Evolutionary conservation across 441 rosid genomes (phyloP), one percentile per base, ranked within the genome.

Genomic region (Breynia disticha): DNA sequence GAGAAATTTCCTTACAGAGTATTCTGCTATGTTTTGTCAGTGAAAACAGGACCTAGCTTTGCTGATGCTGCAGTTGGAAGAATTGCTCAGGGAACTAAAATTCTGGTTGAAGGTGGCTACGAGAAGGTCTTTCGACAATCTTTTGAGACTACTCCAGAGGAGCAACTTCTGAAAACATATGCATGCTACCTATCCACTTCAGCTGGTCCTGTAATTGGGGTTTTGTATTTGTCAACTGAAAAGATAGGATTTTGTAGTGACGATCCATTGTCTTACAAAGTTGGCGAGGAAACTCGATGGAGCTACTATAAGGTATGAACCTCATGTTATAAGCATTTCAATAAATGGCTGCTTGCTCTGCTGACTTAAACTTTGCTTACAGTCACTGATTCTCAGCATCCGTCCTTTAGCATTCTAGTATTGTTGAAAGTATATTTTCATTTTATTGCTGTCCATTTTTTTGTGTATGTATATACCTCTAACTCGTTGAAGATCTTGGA

Each of bases 41-140:
- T 91, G 80, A 91, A 79, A 78, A 91, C 95, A 18, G 77, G 87
- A 37, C 98, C 98, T 14, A 91, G 96, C 66, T 74, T 91, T 63
- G 79, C 98, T 62, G 98, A 91, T 62, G 95, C 98, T 66, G 96
- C 98, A 11, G 72, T 87, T 78, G 95, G 96, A 65, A 87, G 96
- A 73, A 80, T 91, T 50, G 95, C 96, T 16, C 98, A 91, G 60
- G 88, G 90, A 63, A 87, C 96, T 42, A 91, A 91, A 66, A 87
- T 91, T 52, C 71, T 91, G 20, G 95, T 96, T 0, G 96, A 91
- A 78, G 96, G 96, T 54, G 98, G 98, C 16, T 82, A 91, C 50
- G 96, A 91, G 74, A 87, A 86, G 58, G 76, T 91, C 15, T 91
- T 91, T 65, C 69, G 72, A 46, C 94, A 88, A 57, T 79, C 82